Percentiles rank a stretch among this genome's conserved stretches.
Evolutionary conservation across 352 stramenopile genomes (phyloP).

Genomic region (Lagenidium giganteum): DNA sequence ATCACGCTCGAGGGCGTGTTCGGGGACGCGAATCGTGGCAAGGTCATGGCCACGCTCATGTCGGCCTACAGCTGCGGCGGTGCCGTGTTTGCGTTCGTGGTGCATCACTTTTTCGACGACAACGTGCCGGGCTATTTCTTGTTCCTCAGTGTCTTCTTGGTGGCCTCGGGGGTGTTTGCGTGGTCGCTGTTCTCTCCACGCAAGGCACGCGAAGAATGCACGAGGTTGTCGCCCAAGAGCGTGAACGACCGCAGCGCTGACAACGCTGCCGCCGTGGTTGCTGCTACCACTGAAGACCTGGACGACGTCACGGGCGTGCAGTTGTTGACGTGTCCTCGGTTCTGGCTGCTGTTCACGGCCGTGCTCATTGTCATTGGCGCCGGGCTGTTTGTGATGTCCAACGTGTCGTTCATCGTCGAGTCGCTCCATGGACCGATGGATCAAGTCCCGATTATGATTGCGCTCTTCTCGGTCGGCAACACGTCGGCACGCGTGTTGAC

Average conservation of each 20-base stretch:
- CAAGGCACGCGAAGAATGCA: no score
- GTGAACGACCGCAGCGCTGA: no score
- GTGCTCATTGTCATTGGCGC: slow-evolving; percentile 60
- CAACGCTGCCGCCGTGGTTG: no score
- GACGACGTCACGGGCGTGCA: slow-evolving; percentile 44
- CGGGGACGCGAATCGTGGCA: slow-evolving; percentile 48
- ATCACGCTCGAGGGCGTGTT: slow-evolving; percentile 66
- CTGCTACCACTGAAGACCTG: slow-evolving; percentile 14
- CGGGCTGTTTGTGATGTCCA: slow-evolving; percentile 63
- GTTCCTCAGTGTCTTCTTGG: slow-evolving; percentile 47
- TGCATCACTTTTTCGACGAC: slow-evolving; percentile 41
- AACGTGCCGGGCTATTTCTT: slow-evolving; percentile 53
- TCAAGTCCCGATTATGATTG: slow-evolving; percentile 58
- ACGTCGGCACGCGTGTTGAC: slow-evolving; percentile 38
- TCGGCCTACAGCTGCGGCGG: slow-evolving; percentile 63
- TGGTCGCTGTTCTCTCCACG: slow-evolving; percentile 39
- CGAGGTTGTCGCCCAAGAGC: no score
- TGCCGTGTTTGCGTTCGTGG: slow-evolving; percentile 58
- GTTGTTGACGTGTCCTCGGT: slow-evolving; percentile 40
- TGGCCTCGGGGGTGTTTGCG: slow-evolving; percentile 27
- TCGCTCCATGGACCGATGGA: slow-evolving; percentile 36
- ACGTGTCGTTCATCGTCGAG: slow-evolving; percentile 73
- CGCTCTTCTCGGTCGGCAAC: slow-evolving; percentile 63
- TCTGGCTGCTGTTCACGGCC: slow-evolving; percentile 61
- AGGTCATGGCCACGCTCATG: slow-evolving; percentile 54